Percentiles rank a stretch among this genome's conserved stretches.
phyloP scores from a whole-genome alignment of 78 protist species.

The Bodo saltans region DNA sequence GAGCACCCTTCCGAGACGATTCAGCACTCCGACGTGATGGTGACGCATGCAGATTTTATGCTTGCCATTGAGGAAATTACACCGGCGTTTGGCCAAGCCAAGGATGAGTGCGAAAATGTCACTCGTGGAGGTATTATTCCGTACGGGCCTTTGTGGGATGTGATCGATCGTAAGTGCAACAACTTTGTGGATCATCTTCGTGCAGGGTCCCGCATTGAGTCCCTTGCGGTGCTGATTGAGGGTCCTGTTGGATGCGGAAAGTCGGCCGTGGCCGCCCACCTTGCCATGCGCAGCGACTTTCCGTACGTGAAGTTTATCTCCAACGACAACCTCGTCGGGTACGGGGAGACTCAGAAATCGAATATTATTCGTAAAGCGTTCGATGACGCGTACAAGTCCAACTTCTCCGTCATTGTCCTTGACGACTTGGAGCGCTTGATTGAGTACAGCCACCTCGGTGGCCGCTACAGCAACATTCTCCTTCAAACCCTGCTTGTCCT shows the following conservation, averaged over 20 bases:
- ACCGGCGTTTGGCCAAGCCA: slow-evolving; percentile 84
- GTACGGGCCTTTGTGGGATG: slow-evolving; percentile 30
- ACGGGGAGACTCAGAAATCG: slow-evolving; percentile 57
- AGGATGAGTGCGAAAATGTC: slow-evolving; percentile 54
- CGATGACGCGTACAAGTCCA: slow-evolving; percentile 95
- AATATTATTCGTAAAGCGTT: slow-evolving; percentile 68
- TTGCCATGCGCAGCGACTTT: slow-evolving; percentile 71
- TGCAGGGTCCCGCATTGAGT: slow-evolving; percentile 58
- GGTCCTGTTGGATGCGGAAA: slow-evolving; percentile 86
- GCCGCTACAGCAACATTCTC: slow-evolving; percentile 91
- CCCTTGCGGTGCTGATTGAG: slow-evolving; percentile 71
- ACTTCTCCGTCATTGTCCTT: slow-evolving; percentile 74
- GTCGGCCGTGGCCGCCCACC: slow-evolving; percentile 88
- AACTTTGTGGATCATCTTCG: slow-evolving; percentile 59
- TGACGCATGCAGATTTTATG: slow-evolving; percentile 70
- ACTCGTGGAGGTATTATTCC: slow-evolving; percentile 69
- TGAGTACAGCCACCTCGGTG: slow-evolving; percentile 87
- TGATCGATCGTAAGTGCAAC: slow-evolving; percentile 36
- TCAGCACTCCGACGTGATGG: slow-evolving; percentile 57
- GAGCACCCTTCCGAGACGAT: slow-evolving; percentile 53
- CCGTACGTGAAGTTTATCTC: slow-evolving; percentile 87
- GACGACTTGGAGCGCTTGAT: slow-evolving; percentile 94
- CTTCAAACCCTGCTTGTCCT: slow-evolving; percentile 85
- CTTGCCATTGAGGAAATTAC: slow-evolving; percentile 80
- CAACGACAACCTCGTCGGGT: slow-evolving; percentile 76